phyloP scores from a whole-genome alignment of 2,329 filamentous ascomycete genomes.

The Colletotrichum simmondsii region DNA sequence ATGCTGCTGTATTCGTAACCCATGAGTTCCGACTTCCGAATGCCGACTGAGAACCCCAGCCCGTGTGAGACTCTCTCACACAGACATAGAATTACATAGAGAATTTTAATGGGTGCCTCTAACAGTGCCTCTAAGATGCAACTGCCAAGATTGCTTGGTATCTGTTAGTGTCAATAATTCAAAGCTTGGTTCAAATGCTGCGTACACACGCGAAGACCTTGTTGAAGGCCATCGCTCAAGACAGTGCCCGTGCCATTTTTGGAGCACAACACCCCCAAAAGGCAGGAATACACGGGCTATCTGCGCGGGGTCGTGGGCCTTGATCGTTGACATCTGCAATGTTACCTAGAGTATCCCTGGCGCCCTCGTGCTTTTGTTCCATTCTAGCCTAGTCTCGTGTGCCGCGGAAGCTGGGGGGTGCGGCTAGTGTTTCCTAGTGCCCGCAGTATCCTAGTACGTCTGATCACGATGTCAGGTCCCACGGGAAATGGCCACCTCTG shows the following conservation, averaged over 20 bases:
- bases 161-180: background rate
- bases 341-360: background rate
- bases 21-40: background rate
- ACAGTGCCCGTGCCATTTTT: background rate
- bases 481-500: too few relatives aligned
- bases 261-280: background rate
- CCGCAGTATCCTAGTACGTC: background rate
- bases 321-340: background rate
- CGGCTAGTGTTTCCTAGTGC: constrained; percentile 15
- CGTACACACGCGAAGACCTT: background rate
- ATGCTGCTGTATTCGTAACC: background rate
- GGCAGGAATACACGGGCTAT: constrained; percentile 1
- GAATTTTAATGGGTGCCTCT: background rate
- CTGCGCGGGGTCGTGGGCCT: background rate
- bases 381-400: background rate
- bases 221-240: background rate
- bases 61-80: background rate
- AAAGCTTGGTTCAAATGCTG: background rate
- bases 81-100: background rate
- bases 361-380: background rate
- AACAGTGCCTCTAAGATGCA: background rate
- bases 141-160: background rate
- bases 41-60: background rate
- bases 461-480: background rate
- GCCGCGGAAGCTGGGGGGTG: background rate